Conservation (phyloP, 2,329 filamentous ascomycete genomes). For the Mycosphaerella sp. region DNA sequence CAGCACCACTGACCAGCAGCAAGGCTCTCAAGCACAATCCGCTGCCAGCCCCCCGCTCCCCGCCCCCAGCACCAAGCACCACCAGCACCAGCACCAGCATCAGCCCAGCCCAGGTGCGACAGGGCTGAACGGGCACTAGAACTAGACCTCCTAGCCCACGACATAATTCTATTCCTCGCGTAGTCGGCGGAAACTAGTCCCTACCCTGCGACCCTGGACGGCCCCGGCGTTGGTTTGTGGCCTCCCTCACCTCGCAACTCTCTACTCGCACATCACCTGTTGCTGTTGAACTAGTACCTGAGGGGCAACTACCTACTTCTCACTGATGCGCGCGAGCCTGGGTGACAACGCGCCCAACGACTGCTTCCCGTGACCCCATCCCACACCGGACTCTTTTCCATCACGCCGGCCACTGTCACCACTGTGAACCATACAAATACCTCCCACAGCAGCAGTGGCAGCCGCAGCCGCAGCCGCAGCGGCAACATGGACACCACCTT, state of each 20-base stretch:
- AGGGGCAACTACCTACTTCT: too few relatives aligned
- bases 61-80: too few relatives aligned
- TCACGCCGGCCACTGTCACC: too few relatives aligned
- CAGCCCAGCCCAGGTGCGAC: neutral
- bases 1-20: too few relatives aligned
- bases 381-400: neutral
- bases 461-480: neutral
- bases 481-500: conserved; percentile 53
- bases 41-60: too few relatives aligned
- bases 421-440: too few relatives aligned
- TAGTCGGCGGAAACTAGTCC: too few relatives aligned
- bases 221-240: neutral
- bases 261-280: neutral
- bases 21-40: too few relatives aligned
- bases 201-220: neutral
- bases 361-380: neutral
- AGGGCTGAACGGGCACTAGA: conserved; percentile 3
- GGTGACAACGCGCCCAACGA: neutral
- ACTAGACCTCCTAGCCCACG: too few relatives aligned
- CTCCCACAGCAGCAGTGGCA: neutral
- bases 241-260: neutral
- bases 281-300: too few relatives aligned
- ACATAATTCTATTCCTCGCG: neutral
- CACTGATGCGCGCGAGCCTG: neutral
- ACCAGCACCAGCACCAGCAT: conserved; percentile 2